phyloP scores from a whole-genome alignment of 495 filamentous ascomycete species.

The Neurospora discreta region DNA sequence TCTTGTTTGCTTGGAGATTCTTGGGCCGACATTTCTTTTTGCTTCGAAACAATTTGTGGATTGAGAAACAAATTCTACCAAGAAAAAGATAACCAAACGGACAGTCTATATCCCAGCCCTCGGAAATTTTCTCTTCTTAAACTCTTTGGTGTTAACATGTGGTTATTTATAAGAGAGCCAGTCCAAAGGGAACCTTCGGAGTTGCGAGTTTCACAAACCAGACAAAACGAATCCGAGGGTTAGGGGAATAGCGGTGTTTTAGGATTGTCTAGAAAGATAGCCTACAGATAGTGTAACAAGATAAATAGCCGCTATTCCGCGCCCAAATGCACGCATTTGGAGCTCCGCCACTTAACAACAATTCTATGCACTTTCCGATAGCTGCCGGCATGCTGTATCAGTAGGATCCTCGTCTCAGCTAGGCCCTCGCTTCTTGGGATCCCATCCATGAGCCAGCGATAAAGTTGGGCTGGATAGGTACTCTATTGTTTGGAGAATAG shows the following conservation, averaged over 20 bases:
- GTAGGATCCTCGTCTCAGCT: no score
- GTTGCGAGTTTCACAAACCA: not conserved
- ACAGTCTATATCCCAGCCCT: not conserved
- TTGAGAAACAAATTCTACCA: not conserved
- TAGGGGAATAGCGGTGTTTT: not conserved
- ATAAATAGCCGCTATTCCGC: not conserved
- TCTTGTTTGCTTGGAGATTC: constrained; percentile 7
- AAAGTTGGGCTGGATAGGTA: not conserved
- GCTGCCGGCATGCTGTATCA: not conserved
- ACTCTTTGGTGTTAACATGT: not conserved
- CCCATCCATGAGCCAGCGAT: not conserved
- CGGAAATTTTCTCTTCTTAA: not conserved
- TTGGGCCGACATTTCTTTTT: constrained; percentile 11
- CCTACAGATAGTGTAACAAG: not conserved
- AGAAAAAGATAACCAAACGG: not conserved
- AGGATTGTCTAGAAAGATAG: not conserved
- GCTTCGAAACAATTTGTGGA: not conserved
- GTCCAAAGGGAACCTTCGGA: not conserved
- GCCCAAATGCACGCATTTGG: not conserved
- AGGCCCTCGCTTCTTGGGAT: not conserved
- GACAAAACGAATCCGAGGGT: not conserved
- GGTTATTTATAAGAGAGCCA: not conserved
- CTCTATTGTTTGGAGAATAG: not conserved
- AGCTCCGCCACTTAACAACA: not conserved
- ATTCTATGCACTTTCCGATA: not conserved